Conservation (phyloP, 1,284 basidiomycete genomes). For the Baeospora myosura region DNA sequence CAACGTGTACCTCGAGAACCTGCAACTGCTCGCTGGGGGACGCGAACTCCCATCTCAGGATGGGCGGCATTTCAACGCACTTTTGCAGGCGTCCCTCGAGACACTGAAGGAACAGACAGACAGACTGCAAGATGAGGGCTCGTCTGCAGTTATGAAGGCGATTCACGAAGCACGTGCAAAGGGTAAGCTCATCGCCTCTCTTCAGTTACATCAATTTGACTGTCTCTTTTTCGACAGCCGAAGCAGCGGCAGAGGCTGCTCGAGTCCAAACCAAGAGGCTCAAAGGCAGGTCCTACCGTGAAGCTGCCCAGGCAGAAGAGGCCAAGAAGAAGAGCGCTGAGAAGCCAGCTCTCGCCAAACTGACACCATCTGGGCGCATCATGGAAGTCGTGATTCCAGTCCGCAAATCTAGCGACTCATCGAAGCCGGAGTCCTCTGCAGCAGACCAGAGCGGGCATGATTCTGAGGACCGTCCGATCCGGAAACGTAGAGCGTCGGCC, state of each 20-base stretch:
- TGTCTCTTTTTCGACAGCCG: conserved; percentile 27
- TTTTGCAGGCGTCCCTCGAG: conserved; percentile 57
- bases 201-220: conserved; percentile 9
- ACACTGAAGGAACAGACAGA: conserved; percentile 63
- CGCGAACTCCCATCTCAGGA: conserved; percentile 61
- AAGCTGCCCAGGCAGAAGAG: conserved; percentile 38
- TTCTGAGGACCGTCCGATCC: conserved; percentile 26
- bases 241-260: conserved; percentile 37
- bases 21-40: conserved; percentile 62
- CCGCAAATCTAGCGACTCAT: conserved; percentile 8
- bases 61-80: conserved; percentile 83
- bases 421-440: conserved; percentile 14
- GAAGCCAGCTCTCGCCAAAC: conserved; percentile 18
- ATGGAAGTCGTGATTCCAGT: conserved; percentile 46
- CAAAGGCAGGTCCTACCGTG: conserved; percentile 64
- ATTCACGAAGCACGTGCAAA: conserved; percentile 56
- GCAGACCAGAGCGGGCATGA: conserved; percentile 30
- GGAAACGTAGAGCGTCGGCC: conserved; percentile 27
- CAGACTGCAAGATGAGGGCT: conserved; percentile 54
- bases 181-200: conserved; percentile 32
- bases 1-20: conserved; percentile 67
- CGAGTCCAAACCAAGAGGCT: conserved; percentile 54
- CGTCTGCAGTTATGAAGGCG: conserved; percentile 48
- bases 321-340: conserved; percentile 18
- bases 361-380: conserved; percentile 32